A percentile compares a stretch with the other conserved stretches of the same genome.
Conservation (phyloP, 1,139 yeast genomes). For the Suhomyces yuchorum region DNA sequence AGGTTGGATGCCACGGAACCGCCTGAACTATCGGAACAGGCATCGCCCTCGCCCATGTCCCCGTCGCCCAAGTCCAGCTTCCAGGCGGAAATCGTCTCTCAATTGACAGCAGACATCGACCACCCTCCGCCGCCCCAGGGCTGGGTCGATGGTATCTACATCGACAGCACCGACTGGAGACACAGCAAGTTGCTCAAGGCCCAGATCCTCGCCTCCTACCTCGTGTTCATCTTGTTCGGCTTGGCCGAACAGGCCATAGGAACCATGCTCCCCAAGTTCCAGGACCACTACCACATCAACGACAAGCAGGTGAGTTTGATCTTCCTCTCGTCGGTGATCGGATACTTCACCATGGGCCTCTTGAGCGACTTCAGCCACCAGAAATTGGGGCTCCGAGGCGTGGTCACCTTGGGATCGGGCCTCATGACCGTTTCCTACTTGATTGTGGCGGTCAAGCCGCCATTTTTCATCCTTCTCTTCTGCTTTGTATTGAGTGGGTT, state of each 20-base stretch:
- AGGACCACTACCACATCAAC: slow-evolving; percentile 45
- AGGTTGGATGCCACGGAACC: neutral
- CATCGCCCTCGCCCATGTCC: neutral
- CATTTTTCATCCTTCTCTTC: slow-evolving; percentile 36
- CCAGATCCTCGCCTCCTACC: slow-evolving; percentile 45
- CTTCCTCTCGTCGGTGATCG: slow-evolving; percentile 38
- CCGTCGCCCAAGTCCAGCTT: neutral
- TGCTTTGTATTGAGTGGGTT: slow-evolving; percentile 52
- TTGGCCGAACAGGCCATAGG: slow-evolving; percentile 62
- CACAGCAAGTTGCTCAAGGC: slow-evolving; percentile 32
- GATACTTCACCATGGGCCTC: slow-evolving; percentile 45
- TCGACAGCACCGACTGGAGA: slow-evolving; percentile 48
- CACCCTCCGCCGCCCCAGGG: neutral
- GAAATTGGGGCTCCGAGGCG: slow-evolving; percentile 40
- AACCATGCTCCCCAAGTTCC: slow-evolving; percentile 53
- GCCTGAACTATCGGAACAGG: neutral
- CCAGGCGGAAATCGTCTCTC: neutral
- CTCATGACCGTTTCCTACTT: slow-evolving; percentile 36
- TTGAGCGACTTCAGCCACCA: slow-evolving; percentile 35
- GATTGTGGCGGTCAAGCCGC: slow-evolving; percentile 35
- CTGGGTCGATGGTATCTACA: slow-evolving; percentile 18
- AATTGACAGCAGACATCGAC: neutral
- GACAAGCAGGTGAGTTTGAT: slow-evolving; percentile 41
- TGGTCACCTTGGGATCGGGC: slow-evolving; percentile 34
- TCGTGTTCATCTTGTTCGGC: slow-evolving; percentile 49